phyloP scores from a whole-genome alignment of 2,329 filamentous ascomycete species.

The Xylaria hypoxylon region DNA sequence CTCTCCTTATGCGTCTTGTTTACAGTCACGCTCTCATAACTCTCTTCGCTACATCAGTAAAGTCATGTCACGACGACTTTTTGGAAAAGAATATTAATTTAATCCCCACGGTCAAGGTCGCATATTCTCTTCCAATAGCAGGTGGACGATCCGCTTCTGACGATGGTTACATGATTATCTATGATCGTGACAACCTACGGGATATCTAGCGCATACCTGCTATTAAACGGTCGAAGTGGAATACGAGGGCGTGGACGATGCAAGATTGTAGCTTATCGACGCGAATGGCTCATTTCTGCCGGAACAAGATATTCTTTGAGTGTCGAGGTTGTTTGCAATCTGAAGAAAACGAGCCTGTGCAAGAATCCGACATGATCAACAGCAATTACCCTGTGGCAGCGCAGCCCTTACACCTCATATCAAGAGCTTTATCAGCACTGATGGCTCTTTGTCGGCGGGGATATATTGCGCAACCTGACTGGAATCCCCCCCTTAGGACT shows the following conservation, averaged over 20 bases:
- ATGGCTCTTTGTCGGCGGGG: conserved; percentile 34
- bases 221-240: conserved; percentile 37
- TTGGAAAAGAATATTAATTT: conserved; percentile 22
- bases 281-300: conserved; percentile 39
- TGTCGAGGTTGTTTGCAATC: conserved; percentile 34
- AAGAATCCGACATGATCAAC: conserved; percentile 28
- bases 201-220: conserved; percentile 33
- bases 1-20: conserved; percentile 38
- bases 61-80: conserved; percentile 38
- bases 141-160: background rate
- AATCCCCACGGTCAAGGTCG: conserved; percentile 26
- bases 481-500: too few species aligned
- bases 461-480: conserved; percentile 33
- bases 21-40: conserved; percentile 37
- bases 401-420: conserved; percentile 7
- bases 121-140: conserved; percentile 21
- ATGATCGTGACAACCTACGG: conserved; percentile 18
- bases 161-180: conserved; percentile 28
- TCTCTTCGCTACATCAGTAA: conserved; percentile 38
- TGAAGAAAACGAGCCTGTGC: conserved; percentile 39
- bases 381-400: conserved; percentile 37
- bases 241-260: conserved; percentile 41
- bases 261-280: conserved; percentile 41
- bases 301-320: conserved; percentile 40
- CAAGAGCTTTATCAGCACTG: conserved; percentile 27